A percentile compares a stretch with the other conserved stretches of the same genome.
Evolutionary conservation across 2,329 filamentous ascomycete genomes (phyloP).

Genomic region (Macrophomina phaseolina): DNA sequence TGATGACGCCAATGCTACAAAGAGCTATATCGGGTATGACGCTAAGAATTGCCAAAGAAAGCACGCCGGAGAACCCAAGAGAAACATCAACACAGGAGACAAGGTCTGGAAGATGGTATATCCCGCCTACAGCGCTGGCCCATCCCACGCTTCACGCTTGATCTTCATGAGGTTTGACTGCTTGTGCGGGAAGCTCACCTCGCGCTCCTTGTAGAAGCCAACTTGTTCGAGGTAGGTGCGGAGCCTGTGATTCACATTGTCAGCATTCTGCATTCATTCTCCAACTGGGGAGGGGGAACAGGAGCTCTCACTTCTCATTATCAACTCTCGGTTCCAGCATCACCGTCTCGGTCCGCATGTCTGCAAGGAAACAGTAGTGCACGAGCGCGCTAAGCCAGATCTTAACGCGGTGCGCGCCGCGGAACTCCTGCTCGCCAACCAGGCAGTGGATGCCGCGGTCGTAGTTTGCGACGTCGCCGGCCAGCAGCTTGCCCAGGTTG

Average conservation of each 20-base stretch:
- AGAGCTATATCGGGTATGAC: slow-evolving; percentile 1
- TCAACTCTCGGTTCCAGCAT: slow-evolving; percentile 90
- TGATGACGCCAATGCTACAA: neutral
- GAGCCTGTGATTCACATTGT: slow-evolving; percentile 56
- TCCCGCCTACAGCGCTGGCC: slow-evolving; percentile 11
- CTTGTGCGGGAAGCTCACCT: slow-evolving; percentile 89
- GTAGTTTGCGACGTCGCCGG: slow-evolving; percentile 72
- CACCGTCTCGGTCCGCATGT: slow-evolving; percentile 80
- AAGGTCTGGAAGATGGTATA: neutral
- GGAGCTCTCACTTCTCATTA: slow-evolving; percentile 76
- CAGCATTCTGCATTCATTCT: neutral
- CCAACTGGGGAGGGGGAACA: neutral
- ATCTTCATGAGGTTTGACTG: slow-evolving; percentile 86
- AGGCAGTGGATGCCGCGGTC: slow-evolving; percentile 89
- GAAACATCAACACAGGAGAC: neutral
- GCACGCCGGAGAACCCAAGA: neutral
- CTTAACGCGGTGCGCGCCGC: slow-evolving; percentile 76
- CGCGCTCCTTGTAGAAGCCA: slow-evolving; percentile 86
- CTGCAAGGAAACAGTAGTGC: slow-evolving; percentile 82
- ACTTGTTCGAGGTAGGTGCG: slow-evolving; percentile 71
- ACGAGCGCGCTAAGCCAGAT: slow-evolving; percentile 84
- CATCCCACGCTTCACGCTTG: slow-evolving; percentile 74
- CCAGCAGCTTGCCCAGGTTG: slow-evolving; percentile 71
- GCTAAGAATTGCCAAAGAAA: slow-evolving; percentile 5
- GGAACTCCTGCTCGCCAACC: slow-evolving; percentile 89